Evolutionary conservation across 495 filamentous ascomycete genomes (phyloP).

Genomic region (Lineolata rhizophorae): DNA sequence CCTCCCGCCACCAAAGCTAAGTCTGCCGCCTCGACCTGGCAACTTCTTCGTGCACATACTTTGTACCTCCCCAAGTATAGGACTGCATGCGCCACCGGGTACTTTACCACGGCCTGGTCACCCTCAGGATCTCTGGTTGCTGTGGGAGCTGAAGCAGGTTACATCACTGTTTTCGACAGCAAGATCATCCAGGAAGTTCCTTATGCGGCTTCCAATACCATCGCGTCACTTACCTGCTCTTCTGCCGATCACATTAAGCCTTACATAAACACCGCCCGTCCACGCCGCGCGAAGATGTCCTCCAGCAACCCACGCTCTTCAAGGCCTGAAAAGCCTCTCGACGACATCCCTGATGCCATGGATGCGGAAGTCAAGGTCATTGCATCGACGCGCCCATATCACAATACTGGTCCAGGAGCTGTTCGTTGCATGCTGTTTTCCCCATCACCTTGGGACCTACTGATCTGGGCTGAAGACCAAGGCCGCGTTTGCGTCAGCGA

Average conservation of each 20-base stretch:
- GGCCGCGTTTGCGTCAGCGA: constrained; percentile 72
- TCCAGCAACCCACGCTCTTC: too few relatives aligned
- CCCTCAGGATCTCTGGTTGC: constrained; percentile 45
- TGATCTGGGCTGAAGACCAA: constrained; percentile 83
- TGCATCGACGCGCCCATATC: constrained; percentile 20
- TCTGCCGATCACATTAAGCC: too few relatives aligned
- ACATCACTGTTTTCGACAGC: constrained; percentile 45
- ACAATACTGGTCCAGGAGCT: constrained; percentile 36
- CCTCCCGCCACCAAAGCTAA: not conserved
- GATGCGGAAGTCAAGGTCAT: constrained; percentile 24
- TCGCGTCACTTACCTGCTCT: too few relatives aligned
- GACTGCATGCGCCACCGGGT: constrained; percentile 17
- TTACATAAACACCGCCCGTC: too few relatives aligned
- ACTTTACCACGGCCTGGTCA: constrained; percentile 53
- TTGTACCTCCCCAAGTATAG: constrained; percentile 13
- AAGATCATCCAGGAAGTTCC: constrained; percentile 23
- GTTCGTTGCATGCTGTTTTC: constrained; percentile 82
- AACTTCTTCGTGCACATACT: constrained; percentile 8
- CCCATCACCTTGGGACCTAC: constrained; percentile 71
- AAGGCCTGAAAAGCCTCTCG: too few relatives aligned
- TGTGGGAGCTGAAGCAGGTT: constrained; percentile 49
- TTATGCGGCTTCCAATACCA: too few relatives aligned
- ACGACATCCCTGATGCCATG: not conserved
- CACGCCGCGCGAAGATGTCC: too few relatives aligned
- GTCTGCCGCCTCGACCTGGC: constrained; percentile 6